Base-by-base conservation (phyloP, 208 protist genomes). In the Herpetomonas tarakana region DNA sequence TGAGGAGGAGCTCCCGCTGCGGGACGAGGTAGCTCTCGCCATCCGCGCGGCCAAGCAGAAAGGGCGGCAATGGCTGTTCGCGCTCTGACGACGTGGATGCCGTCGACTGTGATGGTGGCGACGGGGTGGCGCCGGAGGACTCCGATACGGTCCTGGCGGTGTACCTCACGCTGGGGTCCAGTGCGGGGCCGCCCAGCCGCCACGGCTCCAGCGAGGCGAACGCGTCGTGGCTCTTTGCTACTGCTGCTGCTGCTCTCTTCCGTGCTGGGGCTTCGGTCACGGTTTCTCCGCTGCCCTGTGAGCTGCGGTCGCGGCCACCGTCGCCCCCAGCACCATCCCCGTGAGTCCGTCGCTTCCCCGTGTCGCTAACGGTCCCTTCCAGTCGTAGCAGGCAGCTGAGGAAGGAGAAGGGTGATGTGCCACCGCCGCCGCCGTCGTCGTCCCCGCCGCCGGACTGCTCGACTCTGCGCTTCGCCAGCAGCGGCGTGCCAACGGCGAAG, bases 21-120 rank as follows among this genome's bases (percentile, higher is more conserved):
- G 87, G 87, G 2, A 91, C 28, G 19, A 93, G 27, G 58, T 89
- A 93, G 2, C 69, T 88, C 59, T 93, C 83, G 29, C 75, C 81
- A 44, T 93, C 83, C 1, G 52, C 27, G 21, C 79, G 69, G 14
- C 80, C 83, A 6, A 88, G 21, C 50, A 81, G 25, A 39, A 74
- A 2, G 52, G 52, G 6, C 22, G 44, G 2, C 19, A 3, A 6
- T 55, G 24, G 6, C 7, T 54, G 29, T 22, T n/a, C 24, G n/a
- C 11, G 29, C 3, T 55, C 14, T 22, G 28, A 58, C 3, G 16
- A 16, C 16, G 6, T 18, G 16, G 35, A 7, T 6, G 51, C 14
- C 7, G 51, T 19, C 21, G 24, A 55, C 26, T 3, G 51, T 7
- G 24, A 14, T 6, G 26, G 14, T 2, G 24, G 27, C 49, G 50